phyloP scores from a whole-genome alignment of 2,329 filamentous ascomycete species.

The Penicillium sp. region DNA sequence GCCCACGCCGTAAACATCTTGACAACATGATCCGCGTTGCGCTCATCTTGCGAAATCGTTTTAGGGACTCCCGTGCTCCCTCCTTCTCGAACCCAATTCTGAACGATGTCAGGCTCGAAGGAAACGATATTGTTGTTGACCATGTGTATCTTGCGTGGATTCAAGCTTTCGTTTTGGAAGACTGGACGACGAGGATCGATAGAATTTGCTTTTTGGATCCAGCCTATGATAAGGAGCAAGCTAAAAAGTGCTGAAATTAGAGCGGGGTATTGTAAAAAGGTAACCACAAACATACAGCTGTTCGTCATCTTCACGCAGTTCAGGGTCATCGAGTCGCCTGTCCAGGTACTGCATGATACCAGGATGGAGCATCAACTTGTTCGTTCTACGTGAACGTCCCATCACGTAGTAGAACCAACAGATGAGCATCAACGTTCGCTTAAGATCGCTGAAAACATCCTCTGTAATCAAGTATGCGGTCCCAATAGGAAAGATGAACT shows the following conservation, averaged over 20 bases:
- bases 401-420: constrained; percentile 34
- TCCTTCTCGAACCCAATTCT: constrained; percentile 28
- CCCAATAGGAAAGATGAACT: constrained; percentile 41
- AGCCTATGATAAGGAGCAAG: constrained; percentile 3
- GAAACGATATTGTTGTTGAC: constrained; percentile 26
- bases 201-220: constrained; percentile 29
- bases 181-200: constrained; percentile 5
- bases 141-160: constrained; percentile 7
- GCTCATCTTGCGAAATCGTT: constrained; percentile 26
- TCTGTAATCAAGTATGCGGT: constrained; percentile 42
- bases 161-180: constrained; percentile 19
- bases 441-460: constrained; percentile 33
- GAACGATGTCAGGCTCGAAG: neutral
- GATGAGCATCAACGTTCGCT: constrained; percentile 33
- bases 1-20: constrained; percentile 42
- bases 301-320: constrained; percentile 8
- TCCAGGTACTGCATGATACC: constrained; percentile 36
- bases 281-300: neutral
- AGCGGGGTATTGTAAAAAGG: neutral
- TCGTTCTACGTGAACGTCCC: constrained; percentile 27
- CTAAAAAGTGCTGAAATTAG: constrained; percentile 5
- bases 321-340: constrained; percentile 20
- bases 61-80: constrained; percentile 24
- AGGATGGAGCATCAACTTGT: constrained; percentile 42
- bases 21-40: constrained; percentile 37